These are phyloP conservation scores for Larix kaempferi DNA, from an alignment of 75 land plant genomes.

Conservation along the genomic window DNA sequence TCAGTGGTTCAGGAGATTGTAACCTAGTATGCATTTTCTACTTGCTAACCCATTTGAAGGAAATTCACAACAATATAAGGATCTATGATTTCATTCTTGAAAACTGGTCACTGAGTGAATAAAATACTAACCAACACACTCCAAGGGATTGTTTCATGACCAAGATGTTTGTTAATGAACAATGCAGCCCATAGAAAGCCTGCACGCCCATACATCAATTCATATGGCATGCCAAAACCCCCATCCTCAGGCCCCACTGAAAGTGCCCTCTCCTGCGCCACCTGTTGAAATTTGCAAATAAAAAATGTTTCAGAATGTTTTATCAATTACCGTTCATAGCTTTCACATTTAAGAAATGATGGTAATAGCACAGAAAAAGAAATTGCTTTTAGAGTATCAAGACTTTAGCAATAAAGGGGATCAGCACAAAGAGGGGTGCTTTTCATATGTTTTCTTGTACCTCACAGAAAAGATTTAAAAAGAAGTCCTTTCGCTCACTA, in stretches of 20 bases:
- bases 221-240: constrained; percentile 86
- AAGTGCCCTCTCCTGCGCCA: constrained; percentile 63
- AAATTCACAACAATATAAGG: not conserved
- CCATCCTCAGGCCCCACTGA: constrained; percentile 63
- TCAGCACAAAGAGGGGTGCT: not conserved
- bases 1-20: not conserved
- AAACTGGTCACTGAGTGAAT: not conserved
- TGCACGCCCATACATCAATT: constrained; percentile 74
- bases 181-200: constrained; percentile 79
- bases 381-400: not conserved
- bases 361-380: not conserved
- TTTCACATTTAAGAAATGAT: not conserved
- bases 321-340: not conserved
- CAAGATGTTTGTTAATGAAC: constrained; percentile 70
- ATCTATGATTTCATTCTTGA: not conserved
- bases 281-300: constrained; percentile 23
- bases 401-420: not conserved
- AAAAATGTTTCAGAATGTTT: not conserved
- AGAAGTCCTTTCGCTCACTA: constrained; percentile 26
- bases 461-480: constrained; percentile 51
- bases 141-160: constrained; percentile 45
- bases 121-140: constrained; percentile 29
- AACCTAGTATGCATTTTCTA: not conserved
- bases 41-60: not conserved
- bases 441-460: constrained; percentile 15